Conservation (phyloP, 257 asterid genomes). For the Petrea volubilis region DNA sequence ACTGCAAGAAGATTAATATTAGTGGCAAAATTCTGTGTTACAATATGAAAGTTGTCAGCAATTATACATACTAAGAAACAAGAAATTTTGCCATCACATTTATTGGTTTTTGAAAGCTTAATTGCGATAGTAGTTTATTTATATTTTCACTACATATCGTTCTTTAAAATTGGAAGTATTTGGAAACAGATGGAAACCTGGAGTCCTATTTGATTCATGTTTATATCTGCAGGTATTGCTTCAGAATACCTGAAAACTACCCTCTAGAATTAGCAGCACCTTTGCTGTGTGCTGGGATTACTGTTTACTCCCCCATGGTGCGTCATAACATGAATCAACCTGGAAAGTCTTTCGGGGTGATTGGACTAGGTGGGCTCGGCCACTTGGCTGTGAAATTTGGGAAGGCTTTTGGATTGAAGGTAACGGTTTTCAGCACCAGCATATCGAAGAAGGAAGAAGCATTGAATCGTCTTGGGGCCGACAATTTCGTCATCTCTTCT, state of each 20-base stretch:
- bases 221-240: constrained; percentile 62
- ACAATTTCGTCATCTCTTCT: constrained; percentile 71
- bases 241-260: constrained; percentile 63
- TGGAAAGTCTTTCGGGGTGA: constrained; percentile 83
- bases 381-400: constrained; percentile 96
- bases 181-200: neutral
- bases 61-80: no score
- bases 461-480: constrained; percentile 71
- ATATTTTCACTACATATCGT: no score
- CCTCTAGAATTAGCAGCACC: constrained; percentile 86
- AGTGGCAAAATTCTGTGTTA: no score
- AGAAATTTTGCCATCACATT: no score
- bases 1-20: neutral
- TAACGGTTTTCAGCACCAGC: constrained; percentile 87
- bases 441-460: constrained; percentile 78
- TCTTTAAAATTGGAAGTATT: no score
- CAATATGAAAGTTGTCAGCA: no score
- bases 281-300: constrained; percentile 92
- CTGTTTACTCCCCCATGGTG: constrained; percentile 86
- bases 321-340: constrained; percentile 82
- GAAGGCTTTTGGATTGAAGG: constrained; percentile 89
- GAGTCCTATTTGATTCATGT: neutral
- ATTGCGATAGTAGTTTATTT: no score
- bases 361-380: constrained; percentile 97
- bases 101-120: no score